Conservation (phyloP, 768 basidiomycete genomes). For the Russula emetica region DNA sequence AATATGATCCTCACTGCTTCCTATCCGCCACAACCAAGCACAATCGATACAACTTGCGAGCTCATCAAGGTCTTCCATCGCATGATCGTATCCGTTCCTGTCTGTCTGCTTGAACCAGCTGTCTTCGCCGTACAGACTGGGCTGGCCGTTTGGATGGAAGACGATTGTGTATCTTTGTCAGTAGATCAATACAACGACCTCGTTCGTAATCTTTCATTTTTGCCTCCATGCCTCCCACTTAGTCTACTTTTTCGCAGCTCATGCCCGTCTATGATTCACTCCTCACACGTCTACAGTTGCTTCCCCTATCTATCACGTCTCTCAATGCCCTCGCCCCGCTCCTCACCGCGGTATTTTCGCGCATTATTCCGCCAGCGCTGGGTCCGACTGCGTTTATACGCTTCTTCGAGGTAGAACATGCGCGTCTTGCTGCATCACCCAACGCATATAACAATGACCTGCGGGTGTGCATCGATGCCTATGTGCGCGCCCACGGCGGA, state of each 20-base stretch:
- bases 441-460: constrained; percentile 16
- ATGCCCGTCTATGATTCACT: constrained; percentile 17
- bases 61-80: constrained; percentile 4
- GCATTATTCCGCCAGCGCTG: constrained; percentile 14
- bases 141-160: constrained; percentile 22
- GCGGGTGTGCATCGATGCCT: constrained; percentile 16
- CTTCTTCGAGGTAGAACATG: constrained; percentile 7
- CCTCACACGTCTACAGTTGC: constrained; percentile 11
- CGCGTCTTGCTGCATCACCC: not conserved
- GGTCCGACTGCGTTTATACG: constrained; percentile 15
- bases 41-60: not conserved
- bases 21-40: constrained; percentile 16
- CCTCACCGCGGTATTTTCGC: constrained; percentile 18
- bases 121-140: constrained; percentile 4
- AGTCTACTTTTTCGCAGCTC: constrained; percentile 1
- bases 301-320: not conserved
- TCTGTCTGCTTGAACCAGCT: constrained; percentile 2
- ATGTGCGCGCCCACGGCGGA: constrained; percentile 10
- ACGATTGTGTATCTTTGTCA: constrained; percentile 1
- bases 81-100: constrained; percentile 2
- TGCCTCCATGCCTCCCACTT: not conserved
- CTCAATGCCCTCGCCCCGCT: constrained; percentile 16
- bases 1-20: not conserved
- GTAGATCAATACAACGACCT: constrained; percentile 14
- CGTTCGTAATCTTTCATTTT: constrained; percentile 4